Evolutionary conservation across 73 alveolate species (phyloP).

Genomic region (Paraurostyla sp.): DNA sequence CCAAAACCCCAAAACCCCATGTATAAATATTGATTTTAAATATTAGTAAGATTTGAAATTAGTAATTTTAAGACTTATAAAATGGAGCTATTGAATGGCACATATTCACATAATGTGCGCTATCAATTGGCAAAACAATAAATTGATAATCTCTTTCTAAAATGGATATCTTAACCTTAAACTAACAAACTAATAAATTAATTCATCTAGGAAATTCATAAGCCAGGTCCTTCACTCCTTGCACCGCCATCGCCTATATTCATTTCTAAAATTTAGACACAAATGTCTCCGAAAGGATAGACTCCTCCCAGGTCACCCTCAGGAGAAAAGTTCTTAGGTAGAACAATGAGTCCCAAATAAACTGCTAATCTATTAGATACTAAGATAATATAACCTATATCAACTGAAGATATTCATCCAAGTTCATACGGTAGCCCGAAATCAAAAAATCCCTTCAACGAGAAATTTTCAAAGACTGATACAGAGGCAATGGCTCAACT

Average conservation of each 20-base stretch:
- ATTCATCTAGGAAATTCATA: slow-evolving; percentile 61
- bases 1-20: too few species aligned
- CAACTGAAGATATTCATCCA: slow-evolving; percentile 14
- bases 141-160: slow-evolving; percentile 75
- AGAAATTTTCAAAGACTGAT: slow-evolving; percentile 37
- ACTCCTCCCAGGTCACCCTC: slow-evolving; percentile 76
- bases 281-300: slow-evolving; percentile 57
- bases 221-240: slow-evolving; percentile 39
- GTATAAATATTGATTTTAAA: not conserved
- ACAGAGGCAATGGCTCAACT: slow-evolving; percentile 63
- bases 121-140: slow-evolving; percentile 77
- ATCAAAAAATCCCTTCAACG: not conserved
- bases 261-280: slow-evolving; percentile 58
- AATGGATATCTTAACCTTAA: slow-evolving; percentile 67
- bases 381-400: not conserved
- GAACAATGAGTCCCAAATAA: slow-evolving; percentile 44
- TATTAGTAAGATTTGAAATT: not conserved
- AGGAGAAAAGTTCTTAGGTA: slow-evolving; percentile 49
- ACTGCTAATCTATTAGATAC: slow-evolving; percentile 37
- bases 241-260: slow-evolving; percentile 77
- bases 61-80: not conserved
- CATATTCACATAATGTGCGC: slow-evolving; percentile 66
- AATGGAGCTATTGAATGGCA: slow-evolving; percentile 46
- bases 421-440: slow-evolving; percentile 20
- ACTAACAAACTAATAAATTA: slow-evolving; percentile 48